Conservation (phyloP, 2,329 filamentous ascomycete genomes). For the Phaeomoniella chlamydospora region DNA sequence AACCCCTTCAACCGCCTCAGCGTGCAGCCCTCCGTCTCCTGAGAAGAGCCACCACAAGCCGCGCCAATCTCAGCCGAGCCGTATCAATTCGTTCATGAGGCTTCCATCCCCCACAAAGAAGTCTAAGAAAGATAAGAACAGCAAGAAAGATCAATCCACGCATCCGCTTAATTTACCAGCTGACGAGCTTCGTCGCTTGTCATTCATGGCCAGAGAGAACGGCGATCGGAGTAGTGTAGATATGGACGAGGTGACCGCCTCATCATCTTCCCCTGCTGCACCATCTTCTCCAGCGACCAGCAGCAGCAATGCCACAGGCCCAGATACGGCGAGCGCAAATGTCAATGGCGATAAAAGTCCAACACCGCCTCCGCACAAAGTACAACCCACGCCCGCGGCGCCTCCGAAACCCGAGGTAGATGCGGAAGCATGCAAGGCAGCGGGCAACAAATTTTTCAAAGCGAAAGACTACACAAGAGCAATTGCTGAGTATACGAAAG, state of each 20-base stretch:
- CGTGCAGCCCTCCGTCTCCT: no score
- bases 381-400: constrained; percentile 32
- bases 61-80: constrained; percentile 2
- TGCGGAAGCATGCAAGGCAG: constrained; percentile 80
- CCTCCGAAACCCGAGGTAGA: constrained; percentile 44
- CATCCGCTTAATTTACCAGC: constrained; percentile 85
- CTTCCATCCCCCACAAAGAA: constrained; percentile 1
- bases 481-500: constrained; percentile 88
- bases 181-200: constrained; percentile 69
- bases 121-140: constrained; percentile 8
- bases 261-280: constrained; percentile 39
- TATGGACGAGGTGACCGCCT: constrained; percentile 50
- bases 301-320: constrained; percentile 5
- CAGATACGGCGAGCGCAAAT: constrained; percentile 5
- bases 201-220: constrained; percentile 30
- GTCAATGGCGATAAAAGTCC: constrained; percentile 22
- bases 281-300: constrained; percentile 22
- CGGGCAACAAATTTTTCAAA: constrained; percentile 95
- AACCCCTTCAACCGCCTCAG: no score
- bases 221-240: constrained; percentile 55
- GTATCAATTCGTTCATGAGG: constrained; percentile 1
- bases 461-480: constrained; percentile 78
- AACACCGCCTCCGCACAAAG: constrained; percentile 30
- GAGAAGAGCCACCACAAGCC: constrained; percentile 1
- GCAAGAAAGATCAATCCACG: constrained; percentile 34